Conservation (phyloP, 192 early-diverging fungal genomes). For the Kappamyces sp. region DNA sequence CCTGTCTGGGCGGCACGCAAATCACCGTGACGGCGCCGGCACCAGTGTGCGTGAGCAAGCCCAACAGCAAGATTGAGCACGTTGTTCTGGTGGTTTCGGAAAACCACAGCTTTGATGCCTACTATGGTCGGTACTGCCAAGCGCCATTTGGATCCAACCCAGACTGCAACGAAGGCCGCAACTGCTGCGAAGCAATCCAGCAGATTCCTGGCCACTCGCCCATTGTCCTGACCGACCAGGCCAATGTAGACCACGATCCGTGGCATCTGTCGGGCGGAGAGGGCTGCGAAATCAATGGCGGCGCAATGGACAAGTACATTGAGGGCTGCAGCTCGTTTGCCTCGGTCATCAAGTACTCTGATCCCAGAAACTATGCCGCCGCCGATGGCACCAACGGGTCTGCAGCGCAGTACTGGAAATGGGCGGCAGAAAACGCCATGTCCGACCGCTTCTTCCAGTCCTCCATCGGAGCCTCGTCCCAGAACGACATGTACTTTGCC, state of each 20-base stretch:
- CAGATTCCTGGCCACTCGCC: no score
- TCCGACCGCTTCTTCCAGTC: conserved; percentile 21
- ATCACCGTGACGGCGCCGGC: conserved; percentile 5
- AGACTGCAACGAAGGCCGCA: conserved; percentile 9
- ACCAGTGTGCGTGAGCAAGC: not conserved
- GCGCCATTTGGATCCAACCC: conserved; percentile 1
- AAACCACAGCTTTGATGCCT: conserved; percentile 16
- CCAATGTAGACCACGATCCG: not conserved
- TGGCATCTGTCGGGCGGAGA: not conserved
- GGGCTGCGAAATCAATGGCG: conserved; percentile 17
- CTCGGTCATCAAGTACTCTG: not conserved
- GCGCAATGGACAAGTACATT: conserved; percentile 20
- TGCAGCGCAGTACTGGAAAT: conserved; percentile 15
- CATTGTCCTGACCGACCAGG: no score
- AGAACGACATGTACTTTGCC: conserved; percentile 22
- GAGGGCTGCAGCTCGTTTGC: not conserved
- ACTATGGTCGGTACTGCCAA: conserved; percentile 17
- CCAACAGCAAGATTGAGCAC: conserved; percentile 9
- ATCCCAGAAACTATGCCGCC: conserved; percentile 13
- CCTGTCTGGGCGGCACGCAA: conserved; percentile 3
- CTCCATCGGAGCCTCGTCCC: conserved; percentile 4
- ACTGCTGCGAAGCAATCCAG: conserved; percentile 2
- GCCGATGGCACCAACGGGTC: conserved; percentile 5
- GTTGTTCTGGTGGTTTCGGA: conserved; percentile 13
- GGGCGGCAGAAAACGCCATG: conserved; percentile 16